Conservation (phyloP, 2,329 filamentous ascomycete genomes). For the Aureobasidium namibiae region DNA sequence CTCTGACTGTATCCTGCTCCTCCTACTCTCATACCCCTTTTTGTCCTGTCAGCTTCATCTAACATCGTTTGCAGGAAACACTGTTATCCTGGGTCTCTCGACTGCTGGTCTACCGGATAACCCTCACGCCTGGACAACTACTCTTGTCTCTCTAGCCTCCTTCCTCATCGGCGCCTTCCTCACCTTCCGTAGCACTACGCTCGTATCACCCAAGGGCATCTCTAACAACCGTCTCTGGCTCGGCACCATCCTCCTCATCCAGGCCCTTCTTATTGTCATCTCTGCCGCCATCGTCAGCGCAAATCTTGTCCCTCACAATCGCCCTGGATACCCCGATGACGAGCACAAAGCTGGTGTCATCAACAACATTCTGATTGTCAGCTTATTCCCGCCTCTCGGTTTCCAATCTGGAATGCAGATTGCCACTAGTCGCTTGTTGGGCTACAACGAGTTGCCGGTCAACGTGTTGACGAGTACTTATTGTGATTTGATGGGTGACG, state of each 20-base stretch:
- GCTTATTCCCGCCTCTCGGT: conserved; percentile 39
- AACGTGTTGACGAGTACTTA: conserved; percentile 49
- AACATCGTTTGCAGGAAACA: conserved; percentile 42
- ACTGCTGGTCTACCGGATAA: conserved; percentile 44
- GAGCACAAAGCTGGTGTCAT: conserved; percentile 22
- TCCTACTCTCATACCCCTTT: neutral
- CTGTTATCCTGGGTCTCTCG: conserved; percentile 54
- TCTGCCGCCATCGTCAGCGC: conserved; percentile 46
- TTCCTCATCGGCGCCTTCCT: conserved; percentile 48
- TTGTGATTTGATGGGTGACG: conserved; percentile 46
- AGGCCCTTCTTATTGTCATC: conserved; percentile 44
- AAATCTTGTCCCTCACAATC: conserved; percentile 37
- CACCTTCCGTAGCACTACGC: conserved; percentile 32
- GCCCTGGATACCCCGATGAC: conserved; percentile 23
- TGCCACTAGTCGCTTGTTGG: conserved; percentile 41
- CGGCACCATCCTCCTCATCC: conserved; percentile 45
- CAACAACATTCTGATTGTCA: conserved; percentile 36
- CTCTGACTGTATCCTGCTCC: no score
- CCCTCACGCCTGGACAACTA: conserved; percentile 46
- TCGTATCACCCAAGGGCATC: conserved; percentile 31
- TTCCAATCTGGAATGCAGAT: conserved; percentile 49
- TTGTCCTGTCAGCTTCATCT: neutral
- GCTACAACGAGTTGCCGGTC: conserved; percentile 47
- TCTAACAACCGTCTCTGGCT: conserved; percentile 26
- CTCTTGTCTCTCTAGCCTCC: conserved; percentile 44